Evolutionary conservation across 2,329 filamentous ascomycete species (phyloP).

Genomic region (Podosphaera aphanis): DNA sequence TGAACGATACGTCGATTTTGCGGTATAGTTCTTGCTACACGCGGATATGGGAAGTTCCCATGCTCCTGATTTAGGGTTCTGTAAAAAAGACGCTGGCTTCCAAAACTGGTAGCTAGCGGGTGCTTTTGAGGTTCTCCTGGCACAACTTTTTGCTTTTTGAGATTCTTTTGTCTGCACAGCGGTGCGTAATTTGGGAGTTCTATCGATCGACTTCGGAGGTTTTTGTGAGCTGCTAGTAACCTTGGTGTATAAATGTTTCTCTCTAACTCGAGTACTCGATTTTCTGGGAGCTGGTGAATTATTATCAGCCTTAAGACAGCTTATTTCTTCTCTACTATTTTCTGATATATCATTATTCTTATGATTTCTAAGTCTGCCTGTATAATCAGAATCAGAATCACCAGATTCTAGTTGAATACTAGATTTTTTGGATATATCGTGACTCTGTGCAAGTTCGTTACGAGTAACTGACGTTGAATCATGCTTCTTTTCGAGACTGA

Average conservation of each 20-base stretch:
- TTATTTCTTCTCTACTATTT: background rate
- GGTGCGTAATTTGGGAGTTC: background rate
- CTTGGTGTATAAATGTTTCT: background rate
- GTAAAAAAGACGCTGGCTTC: slow-evolving; percentile 5
- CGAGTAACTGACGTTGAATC: background rate
- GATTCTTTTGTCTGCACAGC: background rate
- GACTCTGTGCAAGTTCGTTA: background rate
- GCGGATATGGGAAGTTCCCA: slow-evolving; percentile 6
- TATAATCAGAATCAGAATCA: slow-evolving; percentile 1
- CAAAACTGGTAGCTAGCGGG: background rate
- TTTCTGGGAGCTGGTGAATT: background rate
- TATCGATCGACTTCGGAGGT: background rate
- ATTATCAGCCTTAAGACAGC: background rate
- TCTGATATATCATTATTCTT: background rate
- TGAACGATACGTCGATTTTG: background rate
- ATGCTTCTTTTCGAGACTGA: slow-evolving; percentile 1
- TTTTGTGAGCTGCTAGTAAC: background rate
- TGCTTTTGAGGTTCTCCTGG: background rate
- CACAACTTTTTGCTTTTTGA: background rate
- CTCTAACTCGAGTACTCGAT: background rate
- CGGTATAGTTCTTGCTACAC: background rate
- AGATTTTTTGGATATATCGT: background rate
- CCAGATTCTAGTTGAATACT: background rate
- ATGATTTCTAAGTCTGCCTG: background rate
- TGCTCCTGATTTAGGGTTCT: slow-evolving; percentile 11